phyloP scores from a whole-genome alignment of 495 filamentous ascomycete species.

The Penicillium verhagenii region DNA sequence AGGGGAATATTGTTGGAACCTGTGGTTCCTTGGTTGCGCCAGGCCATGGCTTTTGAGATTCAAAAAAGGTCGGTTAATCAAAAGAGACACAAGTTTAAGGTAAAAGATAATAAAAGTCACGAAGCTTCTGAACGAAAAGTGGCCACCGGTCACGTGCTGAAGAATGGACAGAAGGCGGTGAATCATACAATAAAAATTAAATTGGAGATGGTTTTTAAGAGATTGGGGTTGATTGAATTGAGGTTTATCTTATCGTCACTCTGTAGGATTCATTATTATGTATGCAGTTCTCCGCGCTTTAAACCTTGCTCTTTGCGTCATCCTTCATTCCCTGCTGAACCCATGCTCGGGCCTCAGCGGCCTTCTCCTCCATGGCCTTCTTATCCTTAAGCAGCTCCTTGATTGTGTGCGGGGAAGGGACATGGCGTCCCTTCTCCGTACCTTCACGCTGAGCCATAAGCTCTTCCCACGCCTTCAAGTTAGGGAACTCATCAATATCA shows the following conservation, averaged over 20 bases:
- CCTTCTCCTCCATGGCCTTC: conserved; percentile 51
- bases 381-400: conserved; percentile 57
- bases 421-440: conserved; percentile 74
- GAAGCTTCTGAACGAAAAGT: neutral
- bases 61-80: conserved; percentile 16
- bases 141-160: neutral
- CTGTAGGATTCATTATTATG: no score
- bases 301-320: conserved; percentile 48
- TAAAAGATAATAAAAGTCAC: conserved; percentile 1
- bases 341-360: conserved; percentile 53
- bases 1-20: conserved; percentile 98
- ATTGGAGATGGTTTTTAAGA: no score
- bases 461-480: conserved; percentile 74
- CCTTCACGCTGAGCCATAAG: conserved; percentile 63
- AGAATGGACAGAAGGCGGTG: neutral
- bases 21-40: conserved; percentile 94
- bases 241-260: neutral
- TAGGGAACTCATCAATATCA: conserved; percentile 73
- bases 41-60: conserved; percentile 60
- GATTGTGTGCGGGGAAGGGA: conserved; percentile 67
- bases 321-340: conserved; percentile 62
- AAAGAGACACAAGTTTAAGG: neutral
- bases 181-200: no score
- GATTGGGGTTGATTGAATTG: no score
- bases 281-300: no score